Evolutionary conservation across 2,329 filamentous ascomycete genomes (phyloP), one percentile per base, ranked within the genome.

Genomic region (Sclerotinia minor): DNA sequence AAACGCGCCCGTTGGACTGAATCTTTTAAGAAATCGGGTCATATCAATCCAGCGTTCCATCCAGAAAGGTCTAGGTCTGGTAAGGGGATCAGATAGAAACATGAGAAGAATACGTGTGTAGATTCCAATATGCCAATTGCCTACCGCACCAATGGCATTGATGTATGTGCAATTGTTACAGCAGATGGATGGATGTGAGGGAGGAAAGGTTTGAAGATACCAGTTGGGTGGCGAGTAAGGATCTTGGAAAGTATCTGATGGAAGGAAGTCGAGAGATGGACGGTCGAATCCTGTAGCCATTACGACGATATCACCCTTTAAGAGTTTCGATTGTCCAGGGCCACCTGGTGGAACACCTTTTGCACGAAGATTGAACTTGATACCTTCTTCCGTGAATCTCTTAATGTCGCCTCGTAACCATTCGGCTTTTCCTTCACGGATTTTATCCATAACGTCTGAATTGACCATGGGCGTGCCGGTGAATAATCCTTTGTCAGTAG

Each of bases 21-120:
- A 82, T 2, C 79, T 78, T 79, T 96, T 96, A 69, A 96, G 80
- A 4, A 87, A 77, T 41, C 86, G 83, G 1, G 92, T 96, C 84
- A 94, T 91, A 75, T 93, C 90, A 73, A 96, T 93, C 92, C 92
- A 96, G 32, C 87, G 83, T 79, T 90, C 84, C 91, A 95, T 96
- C 86, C 90, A 89, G 71, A 84, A 86, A 6, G 88, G 82, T 3
- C 83, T 85, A 0, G 92, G 92, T 0, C 90, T 84, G 0, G 91
- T 89, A 29, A 94, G 80, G 0, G 92, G 92, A 74, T 96, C 92
- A 19, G 89, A 83, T 66, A 96, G 83, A 76, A 95, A 95, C 91
- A 95, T 94, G 72, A 96, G 85, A 8, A 96, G 81, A 71, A 96
- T 90, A 6, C 92, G 84, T 0, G 92, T 96, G 80, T 95, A 96